These are phyloP conservation scores for Nicotiana tabacum DNA, from an alignment of 257 asterid species.

Conservation along the genomic window DNA sequence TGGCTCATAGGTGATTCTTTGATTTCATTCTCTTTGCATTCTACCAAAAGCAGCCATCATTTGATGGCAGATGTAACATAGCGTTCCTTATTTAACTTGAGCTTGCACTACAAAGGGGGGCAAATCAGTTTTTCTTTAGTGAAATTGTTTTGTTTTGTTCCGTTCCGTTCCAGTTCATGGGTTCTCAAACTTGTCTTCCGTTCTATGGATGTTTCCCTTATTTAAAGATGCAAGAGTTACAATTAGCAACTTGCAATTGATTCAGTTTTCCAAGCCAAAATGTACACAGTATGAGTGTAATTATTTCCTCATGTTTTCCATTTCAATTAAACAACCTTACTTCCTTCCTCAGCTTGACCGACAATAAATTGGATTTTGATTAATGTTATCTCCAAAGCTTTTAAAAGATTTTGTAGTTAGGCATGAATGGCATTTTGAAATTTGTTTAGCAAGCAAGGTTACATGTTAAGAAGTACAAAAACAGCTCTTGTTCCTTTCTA, in stretches of 20 bases:
- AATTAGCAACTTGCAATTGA: background rate
- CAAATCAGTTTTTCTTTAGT: background rate
- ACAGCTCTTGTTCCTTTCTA: background rate
- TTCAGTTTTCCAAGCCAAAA: constrained; percentile 3
- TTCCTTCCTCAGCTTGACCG: background rate
- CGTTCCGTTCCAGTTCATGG: background rate
- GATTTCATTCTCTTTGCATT: constrained; percentile 4
- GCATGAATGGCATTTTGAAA: background rate
- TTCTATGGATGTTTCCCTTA: constrained; percentile 8
- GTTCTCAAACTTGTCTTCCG: background rate
- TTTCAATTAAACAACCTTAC: background rate
- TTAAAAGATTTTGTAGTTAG: background rate
- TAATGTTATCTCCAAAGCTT: background rate
- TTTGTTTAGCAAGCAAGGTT: background rate
- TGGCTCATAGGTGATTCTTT: constrained; percentile 15
- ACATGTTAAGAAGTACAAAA: background rate
- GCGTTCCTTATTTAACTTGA: background rate
- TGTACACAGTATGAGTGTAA: background rate
- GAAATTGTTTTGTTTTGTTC: background rate
- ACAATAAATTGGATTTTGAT: background rate
- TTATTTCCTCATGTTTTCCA: background rate
- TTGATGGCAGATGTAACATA: constrained; percentile 20
- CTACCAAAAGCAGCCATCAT: constrained; percentile 4
- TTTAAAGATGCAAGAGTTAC: constrained; percentile 6
- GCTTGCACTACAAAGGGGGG: background rate